Evolutionary conservation across 2,329 filamentous ascomycete species (phyloP).

Genomic region (Coniochaeta hoffmannii): DNA sequence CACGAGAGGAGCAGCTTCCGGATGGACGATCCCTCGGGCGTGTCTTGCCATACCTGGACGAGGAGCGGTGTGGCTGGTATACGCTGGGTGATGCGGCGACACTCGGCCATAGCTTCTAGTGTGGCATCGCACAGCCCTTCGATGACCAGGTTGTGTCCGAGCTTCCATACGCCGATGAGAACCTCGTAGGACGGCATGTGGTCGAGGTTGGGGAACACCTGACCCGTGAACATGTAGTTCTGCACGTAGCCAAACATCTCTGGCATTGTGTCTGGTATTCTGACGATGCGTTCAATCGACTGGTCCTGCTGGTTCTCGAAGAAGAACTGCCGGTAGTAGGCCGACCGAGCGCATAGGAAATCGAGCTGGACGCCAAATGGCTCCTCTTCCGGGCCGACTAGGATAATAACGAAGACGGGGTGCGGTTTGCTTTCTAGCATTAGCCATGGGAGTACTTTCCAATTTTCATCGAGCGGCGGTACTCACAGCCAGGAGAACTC

Average conservation of each 20-base stretch:
- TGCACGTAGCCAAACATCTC: conserved; percentile 50
- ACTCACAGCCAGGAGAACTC: conserved; percentile 25
- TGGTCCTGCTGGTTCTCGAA: conserved; percentile 23
- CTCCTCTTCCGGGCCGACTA: conserved; percentile 42
- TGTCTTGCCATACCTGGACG: conserved; percentile 55
- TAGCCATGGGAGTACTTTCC: background rate
- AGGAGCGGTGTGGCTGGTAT: conserved; percentile 54
- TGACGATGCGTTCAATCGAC: conserved; percentile 41
- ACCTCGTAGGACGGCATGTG: conserved; percentile 44
- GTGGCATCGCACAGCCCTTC: conserved; percentile 48
- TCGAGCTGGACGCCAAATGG: conserved; percentile 54
- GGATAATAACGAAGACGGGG: conserved; percentile 45
- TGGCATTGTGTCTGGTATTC: conserved; percentile 36
- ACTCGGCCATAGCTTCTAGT: conserved; percentile 51
- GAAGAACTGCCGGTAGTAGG: conserved; percentile 40
- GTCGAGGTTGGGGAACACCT: conserved; percentile 33
- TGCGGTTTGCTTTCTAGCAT: conserved; percentile 35
- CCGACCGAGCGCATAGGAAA: conserved; percentile 45
- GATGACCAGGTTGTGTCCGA: conserved; percentile 43
- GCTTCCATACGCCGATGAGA: conserved; percentile 49
- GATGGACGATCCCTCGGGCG: conserved; percentile 52
- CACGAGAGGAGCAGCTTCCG: conserved; percentile 51
- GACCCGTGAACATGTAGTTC: conserved; percentile 45
- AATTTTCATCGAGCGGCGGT: background rate
- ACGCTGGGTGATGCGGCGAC: conserved; percentile 40